phyloP scores from a whole-genome alignment of 1,284 basidiomycete genomes.

The Sparassis latifolia region DNA sequence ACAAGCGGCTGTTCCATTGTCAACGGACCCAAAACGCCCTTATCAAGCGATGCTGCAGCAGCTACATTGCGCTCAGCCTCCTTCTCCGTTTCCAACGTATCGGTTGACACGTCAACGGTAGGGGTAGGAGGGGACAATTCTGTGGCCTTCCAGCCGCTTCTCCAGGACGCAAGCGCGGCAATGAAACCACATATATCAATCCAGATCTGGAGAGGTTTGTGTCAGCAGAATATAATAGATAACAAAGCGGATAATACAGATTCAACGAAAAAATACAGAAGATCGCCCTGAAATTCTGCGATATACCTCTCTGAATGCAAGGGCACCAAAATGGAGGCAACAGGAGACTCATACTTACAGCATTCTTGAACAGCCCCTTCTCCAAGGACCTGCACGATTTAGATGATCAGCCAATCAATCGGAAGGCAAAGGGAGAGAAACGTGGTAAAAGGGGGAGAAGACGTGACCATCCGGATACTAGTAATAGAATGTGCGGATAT shows the following conservation, averaged over 20 bases:
- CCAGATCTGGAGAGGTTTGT: conserved; percentile 40
- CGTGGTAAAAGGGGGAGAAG: too few species aligned
- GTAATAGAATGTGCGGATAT: too few species aligned
- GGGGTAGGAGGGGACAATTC: conserved; percentile 35
- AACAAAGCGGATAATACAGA: too few species aligned
- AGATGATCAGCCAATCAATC: too few species aligned
- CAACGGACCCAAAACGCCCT: background rate
- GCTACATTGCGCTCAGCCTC: conserved; percentile 4
- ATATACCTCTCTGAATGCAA: too few species aligned
- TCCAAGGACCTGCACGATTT: conserved; percentile 51
- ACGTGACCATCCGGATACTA: too few species aligned
- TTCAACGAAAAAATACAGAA: too few species aligned
- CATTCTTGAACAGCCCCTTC: conserved; percentile 57
- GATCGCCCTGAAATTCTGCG: too few species aligned
- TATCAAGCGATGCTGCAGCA: conserved; percentile 3
- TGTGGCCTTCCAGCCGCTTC: conserved; percentile 72
- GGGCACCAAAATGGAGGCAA: background rate
- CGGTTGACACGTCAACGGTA: background rate
- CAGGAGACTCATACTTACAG: conserved; percentile 30
- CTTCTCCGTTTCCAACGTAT: conserved; percentile 1
- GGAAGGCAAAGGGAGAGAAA: too few species aligned
- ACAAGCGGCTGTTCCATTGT: background rate
- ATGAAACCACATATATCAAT: conserved; percentile 56
- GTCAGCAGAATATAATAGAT: background rate
- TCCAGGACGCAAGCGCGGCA: conserved; percentile 59